Conservation (phyloP, 2,329 filamentous ascomycete species). For the Trichophyton rubrum region DNA sequence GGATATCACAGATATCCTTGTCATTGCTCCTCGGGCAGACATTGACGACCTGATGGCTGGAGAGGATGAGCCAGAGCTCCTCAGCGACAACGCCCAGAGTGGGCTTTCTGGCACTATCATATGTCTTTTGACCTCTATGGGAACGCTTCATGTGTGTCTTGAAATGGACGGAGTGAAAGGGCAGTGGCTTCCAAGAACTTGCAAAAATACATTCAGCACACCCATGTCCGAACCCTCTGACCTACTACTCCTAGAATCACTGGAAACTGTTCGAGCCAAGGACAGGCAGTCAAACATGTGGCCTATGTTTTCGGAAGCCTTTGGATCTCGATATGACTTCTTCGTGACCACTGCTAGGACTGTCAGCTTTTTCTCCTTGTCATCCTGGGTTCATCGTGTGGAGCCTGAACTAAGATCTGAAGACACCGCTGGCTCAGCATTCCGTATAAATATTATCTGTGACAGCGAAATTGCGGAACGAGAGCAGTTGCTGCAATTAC, state of each 20-base stretch:
- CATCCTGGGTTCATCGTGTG: constrained; percentile 44
- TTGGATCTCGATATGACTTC: constrained; percentile 45
- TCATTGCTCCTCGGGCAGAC: constrained; percentile 42
- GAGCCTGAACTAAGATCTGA: constrained; percentile 45
- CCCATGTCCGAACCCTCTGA: constrained; percentile 32
- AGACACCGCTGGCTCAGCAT: constrained; percentile 40
- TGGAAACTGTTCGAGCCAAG: constrained; percentile 28
- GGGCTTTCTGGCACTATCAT: constrained; percentile 46
- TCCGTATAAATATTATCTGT: constrained; percentile 45
- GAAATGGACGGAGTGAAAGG: constrained; percentile 51
- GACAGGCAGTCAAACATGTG: constrained; percentile 24
- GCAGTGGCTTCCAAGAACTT: constrained; percentile 46
- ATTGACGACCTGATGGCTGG: constrained; percentile 41
- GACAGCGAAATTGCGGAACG: constrained; percentile 39
- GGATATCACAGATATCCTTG: constrained; percentile 49
- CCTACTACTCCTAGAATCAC: constrained; percentile 33
- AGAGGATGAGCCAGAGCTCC: constrained; percentile 32
- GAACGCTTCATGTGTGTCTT: constrained; percentile 47
- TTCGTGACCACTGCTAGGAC: constrained; percentile 45
- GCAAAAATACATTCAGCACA: constrained; percentile 29
- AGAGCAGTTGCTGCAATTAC: constrained; percentile 33
- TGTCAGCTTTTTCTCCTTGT: constrained; percentile 44
- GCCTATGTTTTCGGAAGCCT: constrained; percentile 46
- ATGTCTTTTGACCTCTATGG: constrained; percentile 44
- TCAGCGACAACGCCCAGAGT: constrained; percentile 35